phyloP scores from a whole-genome alignment of 2,329 filamentous ascomycete species.

The Keithomyces neogunnii region DNA sequence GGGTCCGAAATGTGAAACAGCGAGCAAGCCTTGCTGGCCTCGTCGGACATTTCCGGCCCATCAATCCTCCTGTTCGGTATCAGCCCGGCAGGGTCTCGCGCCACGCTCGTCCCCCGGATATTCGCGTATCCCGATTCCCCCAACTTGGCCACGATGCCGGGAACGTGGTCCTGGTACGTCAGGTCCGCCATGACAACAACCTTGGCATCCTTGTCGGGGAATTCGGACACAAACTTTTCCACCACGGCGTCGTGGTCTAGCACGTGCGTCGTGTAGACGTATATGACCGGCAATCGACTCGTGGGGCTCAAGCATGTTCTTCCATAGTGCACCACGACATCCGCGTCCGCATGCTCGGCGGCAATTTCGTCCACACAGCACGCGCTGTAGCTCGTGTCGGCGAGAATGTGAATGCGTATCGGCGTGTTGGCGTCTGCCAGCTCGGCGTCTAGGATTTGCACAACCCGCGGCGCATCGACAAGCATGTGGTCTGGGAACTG shows the following conservation, averaged over 20 bases:
- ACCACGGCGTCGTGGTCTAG: conserved; percentile 53
- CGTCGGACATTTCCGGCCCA: conserved; percentile 25
- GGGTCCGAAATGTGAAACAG: conserved; percentile 82
- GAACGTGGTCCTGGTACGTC: conserved; percentile 71
- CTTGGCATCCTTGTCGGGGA: conserved; percentile 52
- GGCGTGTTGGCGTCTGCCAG: conserved; percentile 8
- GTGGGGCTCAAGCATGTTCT: conserved; percentile 88
- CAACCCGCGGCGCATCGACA: conserved; percentile 73
- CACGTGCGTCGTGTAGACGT: conserved; percentile 73
- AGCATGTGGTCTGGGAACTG: conserved; percentile 96
- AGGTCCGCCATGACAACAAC: conserved; percentile 84
- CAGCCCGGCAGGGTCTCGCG: conserved; percentile 68
- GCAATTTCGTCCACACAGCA: conserved; percentile 97
- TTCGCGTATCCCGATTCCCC: conserved; percentile 57
- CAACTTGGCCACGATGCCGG: conserved; percentile 46
- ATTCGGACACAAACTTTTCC: conserved; percentile 58
- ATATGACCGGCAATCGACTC: conserved; percentile 75
- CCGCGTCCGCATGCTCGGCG: conserved; percentile 83
- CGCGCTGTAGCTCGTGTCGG: conserved; percentile 91
- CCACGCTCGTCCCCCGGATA: conserved; percentile 60
- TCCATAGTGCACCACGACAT: conserved; percentile 91
- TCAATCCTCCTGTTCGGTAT: conserved; percentile 74
- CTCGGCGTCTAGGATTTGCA: conserved; percentile 39
- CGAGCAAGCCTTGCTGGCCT: conserved; percentile 56
- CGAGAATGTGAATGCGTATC: conserved; percentile 67